A percentile compares a stretch with the other conserved stretches of the same genome.
Evolutionary conservation across 2,329 filamentous ascomycete species (phyloP).

Genomic region (Aspergillus pseudotamarii): DNA sequence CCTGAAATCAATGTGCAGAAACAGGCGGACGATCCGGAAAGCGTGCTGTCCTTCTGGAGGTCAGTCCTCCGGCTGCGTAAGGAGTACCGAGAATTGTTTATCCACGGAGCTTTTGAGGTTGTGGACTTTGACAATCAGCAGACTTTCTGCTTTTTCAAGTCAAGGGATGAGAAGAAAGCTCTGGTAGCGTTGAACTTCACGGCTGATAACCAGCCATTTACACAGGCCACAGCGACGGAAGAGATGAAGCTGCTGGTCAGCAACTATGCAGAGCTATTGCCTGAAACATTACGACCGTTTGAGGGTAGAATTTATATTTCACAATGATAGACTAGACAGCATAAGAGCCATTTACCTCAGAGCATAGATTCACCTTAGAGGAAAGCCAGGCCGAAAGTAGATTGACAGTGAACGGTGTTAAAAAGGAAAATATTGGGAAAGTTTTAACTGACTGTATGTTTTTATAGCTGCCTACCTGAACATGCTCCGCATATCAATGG

Average conservation of each 20-base stretch:
- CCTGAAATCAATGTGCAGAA: slow-evolving; percentile 51
- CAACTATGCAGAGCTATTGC: slow-evolving; percentile 15
- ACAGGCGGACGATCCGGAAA: slow-evolving; percentile 50
- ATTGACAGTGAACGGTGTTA: not conserved
- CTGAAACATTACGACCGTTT: slow-evolving; percentile 18
- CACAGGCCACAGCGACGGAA: slow-evolving; percentile 3
- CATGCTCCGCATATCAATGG: not conserved
- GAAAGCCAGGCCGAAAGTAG: not conserved
- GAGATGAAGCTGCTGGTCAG: slow-evolving; percentile 23
- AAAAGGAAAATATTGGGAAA: no score
- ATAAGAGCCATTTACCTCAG: not conserved
- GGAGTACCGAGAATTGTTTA: slow-evolving; percentile 59
- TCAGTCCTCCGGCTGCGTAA: slow-evolving; percentile 58
- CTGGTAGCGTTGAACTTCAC: slow-evolving; percentile 26
- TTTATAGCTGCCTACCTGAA: not conserved
- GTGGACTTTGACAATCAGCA: slow-evolving; percentile 25
- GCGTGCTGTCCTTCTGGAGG: slow-evolving; percentile 63
- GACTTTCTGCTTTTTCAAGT: slow-evolving; percentile 27
- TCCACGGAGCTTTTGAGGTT: slow-evolving; percentile 25
- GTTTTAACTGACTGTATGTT: not conserved
- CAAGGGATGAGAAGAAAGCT: slow-evolving; percentile 16
- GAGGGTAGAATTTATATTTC: slow-evolving; percentile 26
- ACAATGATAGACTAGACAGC: not conserved
- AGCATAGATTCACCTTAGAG: not conserved
- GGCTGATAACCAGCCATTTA: slow-evolving; percentile 13